These are phyloP conservation scores for Omphalea diandra DNA, from an alignment of 441 rosid genomes.

Conservation along the genomic window DNA sequence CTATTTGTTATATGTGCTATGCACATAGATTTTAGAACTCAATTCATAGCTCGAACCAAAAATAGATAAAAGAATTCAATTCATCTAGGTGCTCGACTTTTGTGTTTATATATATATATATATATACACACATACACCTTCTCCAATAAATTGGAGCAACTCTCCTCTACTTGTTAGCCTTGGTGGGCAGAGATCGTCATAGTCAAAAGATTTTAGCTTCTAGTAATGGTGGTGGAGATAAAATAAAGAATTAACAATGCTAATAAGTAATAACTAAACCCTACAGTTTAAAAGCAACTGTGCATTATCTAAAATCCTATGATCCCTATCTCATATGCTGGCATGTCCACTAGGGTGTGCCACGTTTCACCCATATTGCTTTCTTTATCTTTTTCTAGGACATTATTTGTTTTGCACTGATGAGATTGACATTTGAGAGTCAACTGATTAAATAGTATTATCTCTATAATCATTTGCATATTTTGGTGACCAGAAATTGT, in stretches of 20 bases:
- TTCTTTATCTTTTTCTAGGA: neutral
- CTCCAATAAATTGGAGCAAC: neutral
- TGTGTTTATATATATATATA: neutral
- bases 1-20: too few relatives aligned
- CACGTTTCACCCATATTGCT: slow-evolving; percentile 18
- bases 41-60: too few relatives aligned
- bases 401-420: neutral
- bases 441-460: slow-evolving; percentile 15
- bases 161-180: neutral
- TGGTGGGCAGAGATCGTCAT: neutral
- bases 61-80: too few relatives aligned
- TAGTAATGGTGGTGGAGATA: neutral
- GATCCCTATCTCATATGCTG: neutral
- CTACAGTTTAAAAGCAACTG: neutral
- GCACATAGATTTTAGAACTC: too few relatives aligned
- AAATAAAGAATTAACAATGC: neutral
- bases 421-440: slow-evolving; percentile 19
- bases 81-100: neutral
- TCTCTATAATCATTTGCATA: neutral
- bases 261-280: neutral
- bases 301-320: neutral
- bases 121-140: neutral
- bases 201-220: neutral
- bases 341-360: neutral
- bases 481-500: neutral